phyloP scores from a whole-genome alignment of 306 rosid species.

The Gastrolobium villosum region DNA sequence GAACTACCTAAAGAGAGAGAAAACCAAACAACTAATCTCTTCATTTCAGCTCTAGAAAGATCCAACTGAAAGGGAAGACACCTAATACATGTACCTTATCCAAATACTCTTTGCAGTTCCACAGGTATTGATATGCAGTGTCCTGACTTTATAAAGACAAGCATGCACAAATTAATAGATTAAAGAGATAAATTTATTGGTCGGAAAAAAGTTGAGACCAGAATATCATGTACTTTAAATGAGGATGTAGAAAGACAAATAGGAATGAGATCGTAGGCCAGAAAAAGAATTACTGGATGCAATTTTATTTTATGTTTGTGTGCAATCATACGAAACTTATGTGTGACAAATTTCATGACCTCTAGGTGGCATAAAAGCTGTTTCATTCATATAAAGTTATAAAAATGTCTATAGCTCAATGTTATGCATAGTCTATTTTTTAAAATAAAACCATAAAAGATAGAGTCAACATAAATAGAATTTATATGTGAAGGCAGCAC shows the following conservation, averaged over 20 bases:
- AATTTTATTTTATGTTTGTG: constrained; percentile 10
- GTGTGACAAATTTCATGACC: neutral
- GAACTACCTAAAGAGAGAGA: constrained; percentile 51
- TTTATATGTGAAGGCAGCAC: neutral
- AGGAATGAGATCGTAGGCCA: neutral
- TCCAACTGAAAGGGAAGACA: constrained; percentile 35
- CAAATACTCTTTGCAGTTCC: constrained; percentile 79
- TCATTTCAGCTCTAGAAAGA: constrained; percentile 33
- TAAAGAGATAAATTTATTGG: constrained; percentile 29
- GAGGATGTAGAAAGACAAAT: constrained; percentile 13
- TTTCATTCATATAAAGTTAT: neutral
- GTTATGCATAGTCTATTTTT: neutral
- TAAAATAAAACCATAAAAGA: neutral
- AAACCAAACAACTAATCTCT: constrained; percentile 2
- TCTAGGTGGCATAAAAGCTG: neutral
- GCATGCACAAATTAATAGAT: constrained; percentile 37
- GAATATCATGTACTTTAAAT: neutral
- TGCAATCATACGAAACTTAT: neutral
- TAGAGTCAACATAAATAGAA: neutral
- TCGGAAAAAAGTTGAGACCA: neutral
- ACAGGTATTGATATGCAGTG: constrained; percentile 72
- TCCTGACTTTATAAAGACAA: constrained; percentile 68
- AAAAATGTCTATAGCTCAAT: neutral
- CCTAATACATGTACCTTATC: constrained; percentile 67
- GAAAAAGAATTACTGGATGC: neutral